phyloP scores from a whole-genome alignment of 345 rosid species.

The Iberis pinnata region DNA sequence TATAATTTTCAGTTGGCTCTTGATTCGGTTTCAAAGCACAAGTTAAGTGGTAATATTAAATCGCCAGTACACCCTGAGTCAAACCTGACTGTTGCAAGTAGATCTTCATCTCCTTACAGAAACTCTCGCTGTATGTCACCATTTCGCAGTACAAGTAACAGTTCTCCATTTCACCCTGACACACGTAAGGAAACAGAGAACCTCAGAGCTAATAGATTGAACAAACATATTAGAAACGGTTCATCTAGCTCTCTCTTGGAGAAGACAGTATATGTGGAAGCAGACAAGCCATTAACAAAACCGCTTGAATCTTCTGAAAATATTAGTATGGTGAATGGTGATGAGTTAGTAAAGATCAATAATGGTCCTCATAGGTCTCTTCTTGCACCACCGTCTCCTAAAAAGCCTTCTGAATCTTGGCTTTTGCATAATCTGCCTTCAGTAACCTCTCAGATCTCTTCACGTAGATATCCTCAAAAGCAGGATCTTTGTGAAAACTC shows the following conservation, averaged over 20 bases:
- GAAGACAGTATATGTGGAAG: constrained; percentile 51
- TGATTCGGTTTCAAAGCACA: constrained; percentile 37
- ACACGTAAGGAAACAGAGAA: constrained; percentile 53
- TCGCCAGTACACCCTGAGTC: constrained; percentile 42
- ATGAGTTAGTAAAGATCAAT: constrained; percentile 23
- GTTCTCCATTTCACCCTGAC: constrained; percentile 49
- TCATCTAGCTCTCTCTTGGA: constrained; percentile 44
- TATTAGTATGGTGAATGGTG: constrained; percentile 22
- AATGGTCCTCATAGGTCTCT: constrained; percentile 19
- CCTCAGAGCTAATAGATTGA: constrained; percentile 37
- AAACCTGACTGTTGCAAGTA: constrained; percentile 29
- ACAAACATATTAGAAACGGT: constrained; percentile 34
- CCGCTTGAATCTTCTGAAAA: constrained; percentile 24
- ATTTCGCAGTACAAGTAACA: constrained; percentile 41
- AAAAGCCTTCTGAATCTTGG: constrained; percentile 92
- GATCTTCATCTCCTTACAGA: constrained; percentile 55
- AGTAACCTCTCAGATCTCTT: constrained; percentile 34
- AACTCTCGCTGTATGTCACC: constrained; percentile 46
- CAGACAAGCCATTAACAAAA: constrained; percentile 16
- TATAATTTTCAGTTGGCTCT: constrained; percentile 39
- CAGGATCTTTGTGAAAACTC: constrained; percentile 31
- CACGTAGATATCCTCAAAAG: constrained; percentile 36
- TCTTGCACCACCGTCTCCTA: constrained; percentile 59
- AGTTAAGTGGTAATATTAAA: constrained; percentile 32
- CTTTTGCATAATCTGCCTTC: constrained; percentile 71